These are phyloP conservation scores for Fusarium sp. DNA, from an alignment of 2,329 filamentous ascomycete species.

Conservation along the genomic window DNA sequence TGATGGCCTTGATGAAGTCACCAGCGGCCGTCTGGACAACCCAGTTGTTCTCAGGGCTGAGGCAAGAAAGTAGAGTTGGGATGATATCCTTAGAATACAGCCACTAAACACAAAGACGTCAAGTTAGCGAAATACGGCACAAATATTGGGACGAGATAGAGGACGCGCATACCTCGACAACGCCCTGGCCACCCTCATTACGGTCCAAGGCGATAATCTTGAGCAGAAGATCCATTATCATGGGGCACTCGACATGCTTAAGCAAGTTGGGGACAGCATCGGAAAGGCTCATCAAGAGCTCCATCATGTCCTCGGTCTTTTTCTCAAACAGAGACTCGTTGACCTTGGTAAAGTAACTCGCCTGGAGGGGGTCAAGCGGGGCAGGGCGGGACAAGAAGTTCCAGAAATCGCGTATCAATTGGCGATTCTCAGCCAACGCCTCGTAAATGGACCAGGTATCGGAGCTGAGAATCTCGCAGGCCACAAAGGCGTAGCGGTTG, in stretches of 20 bases:
- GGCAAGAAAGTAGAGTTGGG: constrained; percentile 87
- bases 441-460: constrained; percentile 98
- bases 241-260: constrained; percentile 94
- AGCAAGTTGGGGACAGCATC: constrained; percentile 88
- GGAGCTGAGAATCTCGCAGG: constrained; percentile 93
- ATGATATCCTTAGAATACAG: constrained; percentile 91
- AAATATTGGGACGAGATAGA: constrained; percentile 5
- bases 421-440: constrained; percentile 87
- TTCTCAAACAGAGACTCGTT: constrained; percentile 98
- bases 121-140: constrained; percentile 39
- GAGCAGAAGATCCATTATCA: constrained; percentile 97
- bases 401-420: constrained; percentile 89
- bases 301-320: constrained; percentile 97
- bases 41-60: constrained; percentile 87
- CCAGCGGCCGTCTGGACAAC: constrained; percentile 96
- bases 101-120: constrained; percentile 73
- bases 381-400: constrained; percentile 87
- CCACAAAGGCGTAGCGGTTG: constrained; percentile 93
- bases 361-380: constrained; percentile 92
- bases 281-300: constrained; percentile 87
- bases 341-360: constrained; percentile 98
- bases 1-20: constrained; percentile 98
- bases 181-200: constrained; percentile 89
- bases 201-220: constrained; percentile 98
- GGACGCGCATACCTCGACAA: constrained; percentile 82